Percentiles rank a stretch among this genome's conserved stretches.
Evolutionary conservation across 331 rosid genomes (phyloP).

Genomic region (Acacia pycnantha): DNA sequence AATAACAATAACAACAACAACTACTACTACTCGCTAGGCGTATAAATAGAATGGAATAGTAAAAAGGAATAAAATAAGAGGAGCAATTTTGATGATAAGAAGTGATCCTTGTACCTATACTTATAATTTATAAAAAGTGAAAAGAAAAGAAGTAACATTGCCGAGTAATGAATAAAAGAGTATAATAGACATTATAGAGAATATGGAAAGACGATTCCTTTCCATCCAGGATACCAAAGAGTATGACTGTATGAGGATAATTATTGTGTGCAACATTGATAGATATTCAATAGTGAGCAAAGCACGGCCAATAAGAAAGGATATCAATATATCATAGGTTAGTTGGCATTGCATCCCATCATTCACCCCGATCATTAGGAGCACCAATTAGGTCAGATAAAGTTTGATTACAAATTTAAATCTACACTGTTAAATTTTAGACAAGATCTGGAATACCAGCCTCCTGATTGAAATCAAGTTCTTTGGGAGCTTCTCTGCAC

Average conservation of each 20-base stretch:
- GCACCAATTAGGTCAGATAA: neutral
- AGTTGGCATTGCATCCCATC: neutral
- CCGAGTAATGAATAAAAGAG: neutral
- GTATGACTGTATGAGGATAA: no score
- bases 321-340: neutral
- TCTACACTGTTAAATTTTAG: neutral
- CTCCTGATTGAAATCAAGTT: constrained; percentile 89
- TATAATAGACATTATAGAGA: neutral
- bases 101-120: neutral
- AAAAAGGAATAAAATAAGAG: neutral
- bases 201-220: neutral
- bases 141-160: neutral
- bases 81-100: neutral
- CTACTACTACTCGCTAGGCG: neutral
- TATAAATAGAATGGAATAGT: neutral
- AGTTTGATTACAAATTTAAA: neutral
- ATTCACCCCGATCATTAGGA: neutral
- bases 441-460: constrained; percentile 57
- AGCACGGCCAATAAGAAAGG: neutral
- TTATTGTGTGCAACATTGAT: neutral
- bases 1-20: neutral
- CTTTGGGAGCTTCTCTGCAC: constrained; percentile 99
- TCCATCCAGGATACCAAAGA: neutral
- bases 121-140: neutral
- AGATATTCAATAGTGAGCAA: neutral